Conservation (phyloP, 768 basidiomycete species). For the Melanogaster broomeanus region DNA sequence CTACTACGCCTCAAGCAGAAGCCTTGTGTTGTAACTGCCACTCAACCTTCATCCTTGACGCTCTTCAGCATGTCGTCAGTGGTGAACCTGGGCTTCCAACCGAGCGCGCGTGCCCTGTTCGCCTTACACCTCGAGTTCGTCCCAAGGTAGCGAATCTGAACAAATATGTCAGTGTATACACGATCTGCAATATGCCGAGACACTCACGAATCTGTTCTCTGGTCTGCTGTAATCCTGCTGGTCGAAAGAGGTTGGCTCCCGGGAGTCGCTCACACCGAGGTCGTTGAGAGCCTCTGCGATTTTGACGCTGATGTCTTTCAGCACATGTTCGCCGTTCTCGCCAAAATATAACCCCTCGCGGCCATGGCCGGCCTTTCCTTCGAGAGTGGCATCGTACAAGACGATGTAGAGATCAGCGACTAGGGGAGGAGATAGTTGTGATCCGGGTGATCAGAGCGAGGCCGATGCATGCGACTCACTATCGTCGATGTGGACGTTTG, state of each 20-base stretch:
- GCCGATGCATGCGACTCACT: constrained; percentile 8
- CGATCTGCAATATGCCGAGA: no score
- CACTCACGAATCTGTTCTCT: neutral
- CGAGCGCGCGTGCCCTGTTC: constrained; percentile 21
- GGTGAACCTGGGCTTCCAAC: constrained; percentile 36
- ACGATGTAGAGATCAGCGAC: constrained; percentile 44
- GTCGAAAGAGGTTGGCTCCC: constrained; percentile 44
- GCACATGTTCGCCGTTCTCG: constrained; percentile 49
- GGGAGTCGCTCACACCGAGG: constrained; percentile 15
- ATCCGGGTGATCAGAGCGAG: neutral
- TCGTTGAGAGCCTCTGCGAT: constrained; percentile 37
- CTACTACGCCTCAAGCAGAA: no score
- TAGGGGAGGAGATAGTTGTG: constrained; percentile 1
- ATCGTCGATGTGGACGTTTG: constrained; percentile 57
- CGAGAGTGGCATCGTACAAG: constrained; percentile 41
- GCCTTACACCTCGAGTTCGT: constrained; percentile 22
- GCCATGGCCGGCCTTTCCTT: constrained; percentile 21
- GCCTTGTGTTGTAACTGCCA: constrained; percentile 12
- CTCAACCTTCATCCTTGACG: constrained; percentile 21
- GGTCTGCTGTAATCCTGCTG: constrained; percentile 16
- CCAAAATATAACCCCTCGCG: constrained; percentile 57
- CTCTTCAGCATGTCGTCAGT: constrained; percentile 22
- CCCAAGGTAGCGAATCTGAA: constrained; percentile 20
- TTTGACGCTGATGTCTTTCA: constrained; percentile 45
- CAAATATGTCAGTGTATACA: neutral